Evolutionary conservation across 441 rosid genomes (phyloP), one percentile per base, ranked within the genome.

Genomic region (Mallotus repandus): DNA sequence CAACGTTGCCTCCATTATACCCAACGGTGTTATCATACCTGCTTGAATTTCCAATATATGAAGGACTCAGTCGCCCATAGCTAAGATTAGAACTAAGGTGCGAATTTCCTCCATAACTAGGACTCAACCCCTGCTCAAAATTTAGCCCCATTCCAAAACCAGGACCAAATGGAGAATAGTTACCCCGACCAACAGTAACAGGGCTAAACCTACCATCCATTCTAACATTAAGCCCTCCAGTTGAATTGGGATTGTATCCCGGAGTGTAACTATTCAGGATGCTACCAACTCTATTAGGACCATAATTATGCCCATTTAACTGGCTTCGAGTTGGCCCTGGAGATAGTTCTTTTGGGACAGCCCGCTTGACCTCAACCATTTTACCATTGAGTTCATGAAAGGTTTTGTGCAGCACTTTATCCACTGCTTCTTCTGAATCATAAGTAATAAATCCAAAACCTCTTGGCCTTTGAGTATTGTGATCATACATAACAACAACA

Each of bases 401-500:
- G 48, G 89, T 91, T 80, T 86, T 92, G 65, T 83, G 88, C 84
- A 94, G 69, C 49, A 89, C 99, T 82, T 79, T 89, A 68, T 92
- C 98, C 71, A 91, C 99, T 0, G 96, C 94, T 70, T 94, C 98
- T 82, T 92, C 98, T 15, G 93, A 81, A 77, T 92, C 99, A 66
- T 89, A 94, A 67, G 98, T 92, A 71, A 92, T 91, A 76, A 94
- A 92, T 12, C 99, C 99, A 35, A 94, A 94, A 45, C 99, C 99
- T 79, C 99, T 88, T 66, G 99, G 99, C 87, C 98, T 86, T 65
- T 92, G 96, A 6, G 99, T 94, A 82, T 87, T 88, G 88, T 91
- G 99, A 74, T 94, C 99, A 72, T 91, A 89, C 99, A 94, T 94
- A 25, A 94, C 99, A 50, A 94, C 98, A 50, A 89, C 99, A 84